Conservation (phyloP, 352 stramenopile genomes). For the Pythium diclinum region DNA sequence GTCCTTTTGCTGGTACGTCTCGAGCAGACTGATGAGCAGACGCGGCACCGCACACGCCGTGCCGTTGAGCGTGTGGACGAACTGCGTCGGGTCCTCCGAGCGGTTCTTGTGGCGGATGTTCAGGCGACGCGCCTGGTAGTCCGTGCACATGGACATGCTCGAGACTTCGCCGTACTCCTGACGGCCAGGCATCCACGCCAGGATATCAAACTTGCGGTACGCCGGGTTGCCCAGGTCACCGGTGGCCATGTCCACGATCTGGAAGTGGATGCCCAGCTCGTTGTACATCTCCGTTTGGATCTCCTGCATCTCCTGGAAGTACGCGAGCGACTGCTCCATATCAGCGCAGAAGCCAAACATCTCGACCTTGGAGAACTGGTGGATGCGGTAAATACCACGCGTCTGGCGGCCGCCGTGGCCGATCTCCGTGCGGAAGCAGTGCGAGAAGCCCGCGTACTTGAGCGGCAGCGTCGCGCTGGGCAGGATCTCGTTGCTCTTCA, state of each 20-base stretch:
- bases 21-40: conserved; percentile 80
- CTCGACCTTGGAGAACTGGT: conserved; percentile 90
- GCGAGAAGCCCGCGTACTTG: conserved; percentile 77
- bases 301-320: conserved; percentile 79
- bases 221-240: conserved; percentile 76
- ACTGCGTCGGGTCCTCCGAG: conserved; percentile 60
- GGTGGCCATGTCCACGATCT: conserved; percentile 85
- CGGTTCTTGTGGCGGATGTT: conserved; percentile 81
- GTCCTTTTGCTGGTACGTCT: conserved; percentile 81
- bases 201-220: conserved; percentile 85
- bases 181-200: conserved; percentile 85
- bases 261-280: conserved; percentile 73
- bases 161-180: conserved; percentile 79
- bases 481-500: conserved; percentile 77
- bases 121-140: conserved; percentile 84
- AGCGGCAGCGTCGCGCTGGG: conserved; percentile 52
- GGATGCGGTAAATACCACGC: conserved; percentile 84
- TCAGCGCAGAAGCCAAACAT: conserved; percentile 85
- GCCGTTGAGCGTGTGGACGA: conserved; percentile 88
- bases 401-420: conserved; percentile 70
- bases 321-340: conserved; percentile 55
- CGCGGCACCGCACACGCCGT: conserved; percentile 81
- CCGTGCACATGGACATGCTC: conserved; percentile 88
- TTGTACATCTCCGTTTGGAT: conserved; percentile 78
- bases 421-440: conserved; percentile 89